Evolutionary conservation across 2,329 filamentous ascomycete genomes (phyloP), one percentile per base, ranked within the genome.

Genomic region (Xylariaceae sp.): DNA sequence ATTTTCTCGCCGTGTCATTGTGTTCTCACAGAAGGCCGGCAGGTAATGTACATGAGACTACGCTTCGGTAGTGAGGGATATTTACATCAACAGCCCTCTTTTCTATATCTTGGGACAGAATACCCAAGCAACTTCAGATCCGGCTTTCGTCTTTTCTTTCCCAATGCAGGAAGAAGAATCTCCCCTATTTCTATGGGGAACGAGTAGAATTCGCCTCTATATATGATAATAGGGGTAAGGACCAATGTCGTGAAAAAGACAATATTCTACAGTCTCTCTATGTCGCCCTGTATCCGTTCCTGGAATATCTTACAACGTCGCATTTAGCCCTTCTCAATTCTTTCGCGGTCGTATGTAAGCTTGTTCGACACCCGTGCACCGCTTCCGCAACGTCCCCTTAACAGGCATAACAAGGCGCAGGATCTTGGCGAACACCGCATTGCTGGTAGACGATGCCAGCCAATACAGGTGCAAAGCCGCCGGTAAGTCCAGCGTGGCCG

Each of bases 391-490:
- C 17, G 58, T 34, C 4, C 52, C 56, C 34, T 64, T 52, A 1
- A 71, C 54, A 0, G 73, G 73, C 59, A 73, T 67, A 10, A 68
- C 9, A 2, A 47, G 37, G 11, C 51, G 55, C 5, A 77, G 15
- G 1, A 62, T 17, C 13, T 57, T 60, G 1, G 53, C 61, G 4
- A 72, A 65, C 3, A 64, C 17, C 13, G 62, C 60, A 47, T 69
- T 72, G 4, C 67, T 61, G 0, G 59, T 18, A 2, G 74, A 63
- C 2, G 76, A 75, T 0, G 73, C 59, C 1, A 78, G 57, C 76
- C 76, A 78, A 64, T 78, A 79, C 8, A 79, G 64, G 56, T 78
- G 77, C 30, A 79, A 60, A 1, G 76, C 77, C 4, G 73, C 73
- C 1, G 77, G 77, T 23, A 79, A 64, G 44, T 74, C 60, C 61